phyloP scores from a whole-genome alignment of 805 yeast species.

The Millerozyma miso region DNA sequence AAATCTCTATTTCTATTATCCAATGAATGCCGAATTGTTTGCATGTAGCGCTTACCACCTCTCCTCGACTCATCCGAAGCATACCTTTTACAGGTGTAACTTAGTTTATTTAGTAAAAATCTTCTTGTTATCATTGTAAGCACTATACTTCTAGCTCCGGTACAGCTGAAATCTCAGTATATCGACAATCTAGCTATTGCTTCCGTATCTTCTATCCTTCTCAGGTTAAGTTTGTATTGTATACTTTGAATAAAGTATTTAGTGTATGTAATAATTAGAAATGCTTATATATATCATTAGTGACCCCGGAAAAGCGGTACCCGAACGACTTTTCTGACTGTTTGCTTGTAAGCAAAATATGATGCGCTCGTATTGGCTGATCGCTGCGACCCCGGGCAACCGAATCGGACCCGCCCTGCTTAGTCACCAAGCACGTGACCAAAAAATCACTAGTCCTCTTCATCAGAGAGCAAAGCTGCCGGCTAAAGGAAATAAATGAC shows the following conservation, averaged over 20 bases:
- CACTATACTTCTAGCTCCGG: no score
- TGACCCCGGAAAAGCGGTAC: not conserved
- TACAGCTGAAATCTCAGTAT: no score
- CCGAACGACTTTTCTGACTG: not conserved
- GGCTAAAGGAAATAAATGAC: no score
- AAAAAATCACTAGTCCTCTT: no score
- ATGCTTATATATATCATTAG: not conserved
- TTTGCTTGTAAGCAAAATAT: slow-evolving; percentile 1
- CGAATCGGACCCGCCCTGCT: not conserved
- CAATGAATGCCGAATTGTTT: slow-evolving; percentile 25
- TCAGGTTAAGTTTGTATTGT: no score
- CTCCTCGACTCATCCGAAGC: slow-evolving; percentile 19
- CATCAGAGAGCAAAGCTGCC: no score
- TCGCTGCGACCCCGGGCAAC: not conserved
- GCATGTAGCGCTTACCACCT: slow-evolving; percentile 29
- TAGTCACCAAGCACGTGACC: not conserved
- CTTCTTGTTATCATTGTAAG: slow-evolving; percentile 9
- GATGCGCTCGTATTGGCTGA: not conserved
- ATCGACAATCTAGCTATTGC: no score
- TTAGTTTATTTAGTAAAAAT: slow-evolving; percentile 5
- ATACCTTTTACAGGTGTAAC: slow-evolving; percentile 10
- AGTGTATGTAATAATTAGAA: no score
- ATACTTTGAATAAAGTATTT: no score
- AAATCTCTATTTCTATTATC: slow-evolving; percentile 12
- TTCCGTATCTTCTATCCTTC: no score